Percentiles rank a stretch among this genome's conserved stretches.
Evolutionary conservation across 2,329 filamentous ascomycete genomes (phyloP).

Genomic region (Esteya vermicola): DNA sequence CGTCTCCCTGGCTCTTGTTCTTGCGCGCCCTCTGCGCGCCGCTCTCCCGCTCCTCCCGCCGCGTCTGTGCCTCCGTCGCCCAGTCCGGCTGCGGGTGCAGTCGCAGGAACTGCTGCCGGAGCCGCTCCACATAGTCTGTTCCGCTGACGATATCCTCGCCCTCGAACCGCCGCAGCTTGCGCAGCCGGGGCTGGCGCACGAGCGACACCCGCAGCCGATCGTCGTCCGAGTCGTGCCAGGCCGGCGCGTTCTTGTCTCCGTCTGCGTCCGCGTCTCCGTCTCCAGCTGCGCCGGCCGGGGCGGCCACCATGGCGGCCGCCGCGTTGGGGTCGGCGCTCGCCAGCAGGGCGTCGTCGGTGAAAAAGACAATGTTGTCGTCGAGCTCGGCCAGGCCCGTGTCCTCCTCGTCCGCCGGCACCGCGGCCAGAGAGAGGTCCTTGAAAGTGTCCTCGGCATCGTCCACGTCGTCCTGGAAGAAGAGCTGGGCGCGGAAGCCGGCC

Average conservation of each 20-base stretch:
- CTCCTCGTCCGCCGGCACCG: conserved; percentile 8
- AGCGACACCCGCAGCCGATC: conserved; percentile 76
- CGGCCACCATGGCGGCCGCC: conserved; percentile 10
- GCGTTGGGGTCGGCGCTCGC: conserved; percentile 16
- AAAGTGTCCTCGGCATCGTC: conserved; percentile 21
- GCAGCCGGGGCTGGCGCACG: conserved; percentile 56
- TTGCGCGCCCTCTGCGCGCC: conserved; percentile 21
- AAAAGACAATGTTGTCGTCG: conserved; percentile 74
- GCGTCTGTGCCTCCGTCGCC: conserved; percentile 37
- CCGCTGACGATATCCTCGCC: conserved; percentile 78
- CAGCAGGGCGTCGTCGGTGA: conserved; percentile 44
- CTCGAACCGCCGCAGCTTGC: conserved; percentile 70
- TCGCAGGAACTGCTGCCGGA: conserved; percentile 62
- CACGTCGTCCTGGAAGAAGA: conserved; percentile 42
- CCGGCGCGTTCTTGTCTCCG: conserved; percentile 30
- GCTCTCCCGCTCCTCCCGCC: conserved; percentile 24
- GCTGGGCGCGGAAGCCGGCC: conserved; percentile 61
- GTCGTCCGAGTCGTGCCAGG: conserved; percentile 94
- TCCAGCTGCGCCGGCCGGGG: too few relatives aligned
- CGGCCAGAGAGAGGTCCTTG: conserved; percentile 16
- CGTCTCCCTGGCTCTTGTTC: conserved; percentile 9
- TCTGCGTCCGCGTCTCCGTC: conserved; percentile 32
- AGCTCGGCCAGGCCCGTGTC: conserved; percentile 22
- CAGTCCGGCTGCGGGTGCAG: conserved; percentile 47
- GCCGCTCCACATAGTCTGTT: conserved; percentile 65